These are phyloP conservation scores for Monsonia emarginata DNA, from an alignment of 441 rosid species.

Conservation along the genomic window DNA sequence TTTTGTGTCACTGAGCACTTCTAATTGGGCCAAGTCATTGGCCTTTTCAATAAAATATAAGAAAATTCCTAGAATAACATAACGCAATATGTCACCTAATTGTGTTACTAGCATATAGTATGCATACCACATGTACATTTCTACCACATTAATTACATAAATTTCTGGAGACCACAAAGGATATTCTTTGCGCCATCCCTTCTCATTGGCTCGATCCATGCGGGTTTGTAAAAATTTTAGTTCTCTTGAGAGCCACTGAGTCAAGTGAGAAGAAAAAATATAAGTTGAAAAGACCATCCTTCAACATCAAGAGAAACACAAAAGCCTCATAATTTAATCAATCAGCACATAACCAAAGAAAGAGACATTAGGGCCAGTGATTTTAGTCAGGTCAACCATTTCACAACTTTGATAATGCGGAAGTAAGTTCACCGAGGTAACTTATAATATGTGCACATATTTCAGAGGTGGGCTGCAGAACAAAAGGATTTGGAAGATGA, in stretches of 20 bases:
- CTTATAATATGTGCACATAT: background rate
- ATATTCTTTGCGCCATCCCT: conserved; percentile 97
- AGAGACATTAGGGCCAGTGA: conserved; percentile 5
- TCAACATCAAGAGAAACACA: background rate
- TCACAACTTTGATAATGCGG: background rate
- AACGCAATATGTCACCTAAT: background rate
- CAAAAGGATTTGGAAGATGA: background rate
- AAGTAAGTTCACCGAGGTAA: background rate
- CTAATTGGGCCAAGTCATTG: background rate
- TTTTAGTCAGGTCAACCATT: background rate
- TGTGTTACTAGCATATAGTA: background rate
- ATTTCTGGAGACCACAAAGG: conserved; percentile 30
- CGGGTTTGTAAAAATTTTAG: conserved; percentile 44
- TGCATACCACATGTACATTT: background rate
- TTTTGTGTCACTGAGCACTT: background rate
- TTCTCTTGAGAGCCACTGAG: conserved; percentile 69
- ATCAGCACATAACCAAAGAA: background rate
- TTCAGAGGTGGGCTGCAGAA: background rate
- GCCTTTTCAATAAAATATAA: background rate
- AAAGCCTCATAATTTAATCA: background rate
- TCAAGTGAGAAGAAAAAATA: conserved; percentile 11
- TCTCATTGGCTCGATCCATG: conserved; percentile 72
- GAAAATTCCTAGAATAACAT: too few relatives aligned
- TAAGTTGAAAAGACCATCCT: conserved; percentile 18
- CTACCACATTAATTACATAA: background rate